phyloP scores from a whole-genome alignment of 202 grass and related monocot genomes.

The Sporobolus alterniflorus region DNA sequence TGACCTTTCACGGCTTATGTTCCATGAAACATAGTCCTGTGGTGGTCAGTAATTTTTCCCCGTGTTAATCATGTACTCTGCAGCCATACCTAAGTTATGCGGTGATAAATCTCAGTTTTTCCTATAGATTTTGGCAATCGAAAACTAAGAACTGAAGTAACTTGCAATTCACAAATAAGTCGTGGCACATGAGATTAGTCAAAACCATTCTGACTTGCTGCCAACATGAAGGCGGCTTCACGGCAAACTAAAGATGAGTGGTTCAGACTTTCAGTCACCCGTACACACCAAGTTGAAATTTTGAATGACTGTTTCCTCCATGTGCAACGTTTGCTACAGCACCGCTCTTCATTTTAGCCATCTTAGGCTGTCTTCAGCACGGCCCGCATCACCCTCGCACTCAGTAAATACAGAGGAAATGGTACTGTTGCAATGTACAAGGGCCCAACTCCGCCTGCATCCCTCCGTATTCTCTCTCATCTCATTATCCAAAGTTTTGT shows the following conservation, averaged over 20 bases:
- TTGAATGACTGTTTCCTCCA: slow-evolving; percentile 12
- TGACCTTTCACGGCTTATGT: neutral
- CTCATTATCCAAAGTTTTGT: too few species aligned
- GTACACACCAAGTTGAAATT: neutral
- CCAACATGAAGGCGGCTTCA: neutral
- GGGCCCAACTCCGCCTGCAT: too few species aligned
- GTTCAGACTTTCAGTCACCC: neutral
- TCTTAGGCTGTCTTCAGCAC: too few species aligned
- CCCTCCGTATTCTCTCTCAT: too few species aligned
- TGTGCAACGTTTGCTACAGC: neutral
- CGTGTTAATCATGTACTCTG: neutral
- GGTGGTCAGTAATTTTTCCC: neutral
- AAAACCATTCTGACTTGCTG: neutral
- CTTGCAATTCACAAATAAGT: neutral
- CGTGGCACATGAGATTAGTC: neutral
- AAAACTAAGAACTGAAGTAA: neutral
- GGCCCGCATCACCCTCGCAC: too few species aligned
- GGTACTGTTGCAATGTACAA: too few species aligned
- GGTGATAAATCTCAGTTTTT: neutral
- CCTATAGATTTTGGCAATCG: neutral
- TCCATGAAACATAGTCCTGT: neutral
- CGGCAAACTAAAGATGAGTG: neutral
- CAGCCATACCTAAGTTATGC: neutral
- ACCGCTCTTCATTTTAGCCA: neutral
- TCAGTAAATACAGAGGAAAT: too few species aligned